These are phyloP conservation scores for Amphichorda felina DNA, from an alignment of 2,329 filamentous ascomycete species.

Conservation along the genomic window DNA sequence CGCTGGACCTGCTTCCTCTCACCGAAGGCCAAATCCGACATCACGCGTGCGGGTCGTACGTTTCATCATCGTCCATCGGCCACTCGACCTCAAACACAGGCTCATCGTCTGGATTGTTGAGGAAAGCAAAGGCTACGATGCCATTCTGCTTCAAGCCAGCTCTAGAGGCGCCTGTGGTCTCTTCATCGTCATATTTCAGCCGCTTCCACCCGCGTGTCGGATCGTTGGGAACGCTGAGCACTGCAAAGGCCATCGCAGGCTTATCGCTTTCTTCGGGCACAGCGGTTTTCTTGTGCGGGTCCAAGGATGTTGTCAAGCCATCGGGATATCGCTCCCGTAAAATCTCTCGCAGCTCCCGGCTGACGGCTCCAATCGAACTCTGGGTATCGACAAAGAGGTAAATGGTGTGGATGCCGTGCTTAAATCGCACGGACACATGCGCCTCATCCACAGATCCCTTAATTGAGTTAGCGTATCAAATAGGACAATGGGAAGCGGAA, in stretches of 20 bases:
- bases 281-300: conserved; percentile 18
- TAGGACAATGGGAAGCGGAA: background rate
- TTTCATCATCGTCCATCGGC: conserved; percentile 30
- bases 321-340: conserved; percentile 44
- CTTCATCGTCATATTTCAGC: conserved; percentile 22
- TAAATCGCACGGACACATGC: conserved; percentile 58
- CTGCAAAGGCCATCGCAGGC: conserved; percentile 32
- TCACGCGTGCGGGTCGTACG: too few relatives aligned
- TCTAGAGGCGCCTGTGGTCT: conserved; percentile 24
- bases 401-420: conserved; percentile 59
- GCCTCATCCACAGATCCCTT: conserved; percentile 25
- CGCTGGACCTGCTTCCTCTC: too few relatives aligned
- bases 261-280: conserved; percentile 26
- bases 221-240: conserved; percentile 31
- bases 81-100: conserved; percentile 32
- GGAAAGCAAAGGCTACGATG: conserved; percentile 36
- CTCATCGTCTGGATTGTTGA: conserved; percentile 23
- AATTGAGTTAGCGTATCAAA: background rate
- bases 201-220: conserved; percentile 35
- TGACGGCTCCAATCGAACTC: conserved; percentile 43
- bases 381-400: conserved; percentile 53
- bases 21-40: too few relatives aligned
- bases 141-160: conserved; percentile 34
- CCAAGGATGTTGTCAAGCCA: conserved; percentile 30
- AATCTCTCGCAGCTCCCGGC: conserved; percentile 43